Evolutionary conservation across 257 asterid genomes (phyloP), one percentile per base, ranked within the genome.

Genomic region (Linaria vulgaris): DNA sequence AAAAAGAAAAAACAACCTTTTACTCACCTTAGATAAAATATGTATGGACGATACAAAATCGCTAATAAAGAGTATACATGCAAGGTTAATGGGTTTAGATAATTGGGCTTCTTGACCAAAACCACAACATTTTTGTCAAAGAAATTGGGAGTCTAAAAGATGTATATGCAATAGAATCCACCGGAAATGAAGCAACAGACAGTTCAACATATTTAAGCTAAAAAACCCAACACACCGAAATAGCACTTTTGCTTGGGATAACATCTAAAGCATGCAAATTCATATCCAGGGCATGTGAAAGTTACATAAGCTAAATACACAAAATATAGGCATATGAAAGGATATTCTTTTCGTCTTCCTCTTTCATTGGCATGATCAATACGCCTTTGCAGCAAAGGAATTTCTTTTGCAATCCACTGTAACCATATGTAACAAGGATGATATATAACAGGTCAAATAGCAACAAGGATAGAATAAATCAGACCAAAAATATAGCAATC

Each of bases 261-360:
- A 37, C 14, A n/a, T 45, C 10, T 17, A 34, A 37, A 47, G 74
- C 25, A 48, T 14, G 27, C 56, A 15, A 50, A 30, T 1, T 25
- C 51, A 65, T 19, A 21, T 3, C 9, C 2, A 25, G 4, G 47
- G 13, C 14, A 45, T 11, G 17, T 9, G 22, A 46, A 50, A 27
- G 41, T 30, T 54, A 23, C 48, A 38, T 41, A 56, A 70, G 10
- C 25, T 64, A 23, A 59, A 54, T 45, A 27, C 31, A 38, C 13
- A 22, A 62, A 46, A 66, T 59, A 50, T 37, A 69, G 64, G 70
- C 56, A 73, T 62, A 64, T 54, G 41, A 75, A 91, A 88, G 98
- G 98, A 91, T 91, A 91, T 91, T 88, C 89, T 82, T 68, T 86
- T 41, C 89, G 90, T 89, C 97, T 75, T 66, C 97, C 98, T 70